These are phyloP conservation scores for Emericellopsis atlantica DNA, from an alignment of 2,329 filamentous ascomycete species.

Conservation along the genomic window DNA sequence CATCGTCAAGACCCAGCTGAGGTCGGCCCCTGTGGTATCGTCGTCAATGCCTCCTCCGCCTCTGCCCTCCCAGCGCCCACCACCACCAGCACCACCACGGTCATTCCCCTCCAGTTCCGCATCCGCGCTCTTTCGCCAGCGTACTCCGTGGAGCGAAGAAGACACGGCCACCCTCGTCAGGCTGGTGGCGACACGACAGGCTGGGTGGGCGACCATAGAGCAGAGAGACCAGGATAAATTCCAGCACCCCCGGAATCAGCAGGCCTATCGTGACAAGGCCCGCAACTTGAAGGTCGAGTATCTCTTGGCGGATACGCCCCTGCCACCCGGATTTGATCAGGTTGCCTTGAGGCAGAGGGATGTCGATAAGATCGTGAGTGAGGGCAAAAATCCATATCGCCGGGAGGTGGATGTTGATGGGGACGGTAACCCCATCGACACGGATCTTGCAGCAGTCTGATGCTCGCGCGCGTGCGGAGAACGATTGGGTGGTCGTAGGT, in stretches of 20 bases:
- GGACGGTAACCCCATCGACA: conserved; percentile 24
- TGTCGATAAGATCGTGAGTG: conserved; percentile 20
- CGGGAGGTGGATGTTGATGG: conserved; percentile 31
- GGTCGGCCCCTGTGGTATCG: not conserved
- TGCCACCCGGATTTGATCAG: conserved; percentile 36
- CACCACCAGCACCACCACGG: conserved; percentile 1
- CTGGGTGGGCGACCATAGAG: conserved; percentile 17
- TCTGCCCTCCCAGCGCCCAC: conserved; percentile 3
- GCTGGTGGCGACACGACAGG: conserved; percentile 19
- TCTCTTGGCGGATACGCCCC: conserved; percentile 26
- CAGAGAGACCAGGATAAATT: conserved; percentile 23
- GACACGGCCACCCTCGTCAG: conserved; percentile 28
- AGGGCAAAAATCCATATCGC: conserved; percentile 36
- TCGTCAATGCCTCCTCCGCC: not conserved
- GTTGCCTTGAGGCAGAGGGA: conserved; percentile 40
- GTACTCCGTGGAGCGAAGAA: conserved; percentile 25
- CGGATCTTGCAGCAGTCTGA: conserved; percentile 8
- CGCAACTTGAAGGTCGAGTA: conserved; percentile 41
- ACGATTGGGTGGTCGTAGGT: not conserved
- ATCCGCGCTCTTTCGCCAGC: conserved; percentile 12
- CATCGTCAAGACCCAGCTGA: not conserved
- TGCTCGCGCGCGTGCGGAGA: not conserved
- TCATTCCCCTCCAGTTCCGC: conserved; percentile 9
- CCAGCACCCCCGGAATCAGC: conserved; percentile 33
- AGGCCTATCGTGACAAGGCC: conserved; percentile 45